These are phyloP conservation scores for Alisma plantagoaquatica DNA, from an alignment of 106 monocot species.

Conservation along the genomic window DNA sequence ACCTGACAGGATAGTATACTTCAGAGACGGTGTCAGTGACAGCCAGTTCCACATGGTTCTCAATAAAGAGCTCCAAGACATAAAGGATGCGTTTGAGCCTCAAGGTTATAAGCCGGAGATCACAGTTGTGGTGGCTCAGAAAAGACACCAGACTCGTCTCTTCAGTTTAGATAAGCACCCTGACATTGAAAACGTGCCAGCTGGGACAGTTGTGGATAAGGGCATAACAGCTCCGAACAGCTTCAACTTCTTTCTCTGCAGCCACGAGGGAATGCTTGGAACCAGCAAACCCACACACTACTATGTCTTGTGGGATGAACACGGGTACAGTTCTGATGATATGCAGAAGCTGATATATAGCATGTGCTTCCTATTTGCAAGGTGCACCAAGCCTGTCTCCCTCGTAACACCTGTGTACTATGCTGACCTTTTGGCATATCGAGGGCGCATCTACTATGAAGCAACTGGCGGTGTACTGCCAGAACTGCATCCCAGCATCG, in stretches of 20 bases:
- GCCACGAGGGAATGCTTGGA: slow-evolving; percentile 34
- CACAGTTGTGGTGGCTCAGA: slow-evolving; percentile 40
- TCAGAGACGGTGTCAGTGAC: slow-evolving; percentile 50
- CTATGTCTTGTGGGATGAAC: slow-evolving; percentile 26
- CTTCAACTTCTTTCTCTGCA: slow-evolving; percentile 38
- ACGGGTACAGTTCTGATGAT: slow-evolving; percentile 19
- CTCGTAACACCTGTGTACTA: slow-evolving; percentile 37
- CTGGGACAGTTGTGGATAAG: slow-evolving; percentile 42
- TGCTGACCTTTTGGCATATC: slow-evolving; percentile 34
- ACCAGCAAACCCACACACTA: slow-evolving; percentile 43
- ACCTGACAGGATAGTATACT: slow-evolving; percentile 35
- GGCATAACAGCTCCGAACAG: slow-evolving; percentile 17
- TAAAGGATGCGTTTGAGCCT: slow-evolving; percentile 9
- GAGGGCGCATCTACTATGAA: slow-evolving; percentile 30
- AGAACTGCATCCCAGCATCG: neutral
- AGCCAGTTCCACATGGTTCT: slow-evolving; percentile 48
- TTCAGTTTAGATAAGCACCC: slow-evolving; percentile 10
- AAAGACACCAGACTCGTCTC: slow-evolving; percentile 41
- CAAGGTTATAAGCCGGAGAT: slow-evolving; percentile 20
- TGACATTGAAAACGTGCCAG: slow-evolving; percentile 23
- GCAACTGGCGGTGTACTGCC: neutral
- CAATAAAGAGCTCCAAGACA: slow-evolving; percentile 26
- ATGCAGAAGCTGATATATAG: slow-evolving; percentile 27
- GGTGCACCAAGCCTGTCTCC: slow-evolving; percentile 47
- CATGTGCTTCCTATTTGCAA: slow-evolving; percentile 29